These are phyloP conservation scores for Middelhovenomyces tepae DNA, from an alignment of 805 yeast genomes.

Conservation along the genomic window DNA sequence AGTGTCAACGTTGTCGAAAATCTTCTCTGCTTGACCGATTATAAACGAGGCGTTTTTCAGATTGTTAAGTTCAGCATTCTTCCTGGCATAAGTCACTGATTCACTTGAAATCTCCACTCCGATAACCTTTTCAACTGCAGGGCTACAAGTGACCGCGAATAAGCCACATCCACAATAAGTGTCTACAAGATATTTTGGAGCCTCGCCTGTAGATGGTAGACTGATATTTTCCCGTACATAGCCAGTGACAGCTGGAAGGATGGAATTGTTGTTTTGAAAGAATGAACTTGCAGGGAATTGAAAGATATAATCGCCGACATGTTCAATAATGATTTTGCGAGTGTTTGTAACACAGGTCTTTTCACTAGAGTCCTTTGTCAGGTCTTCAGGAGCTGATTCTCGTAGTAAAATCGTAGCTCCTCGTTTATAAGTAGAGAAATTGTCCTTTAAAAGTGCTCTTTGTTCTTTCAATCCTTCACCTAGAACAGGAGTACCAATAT, in stretches of 20 bases:
- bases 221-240: constrained; percentile 70
- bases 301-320: constrained; percentile 56
- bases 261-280: constrained; percentile 91
- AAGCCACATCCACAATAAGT: constrained; percentile 96
- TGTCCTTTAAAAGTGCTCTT: constrained; percentile 44
- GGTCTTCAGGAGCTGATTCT: constrained; percentile 43
- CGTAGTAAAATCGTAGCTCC: constrained; percentile 85
- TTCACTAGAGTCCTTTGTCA: constrained; percentile 30
- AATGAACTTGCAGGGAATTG: constrained; percentile 92
- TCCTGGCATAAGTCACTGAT: constrained; percentile 77
- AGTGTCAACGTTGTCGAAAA: constrained; percentile 56
- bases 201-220: constrained; percentile 30
- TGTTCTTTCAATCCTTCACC: constrained; percentile 68
- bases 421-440: constrained; percentile 45
- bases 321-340: constrained; percentile 72
- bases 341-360: constrained; percentile 74
- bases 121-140: constrained; percentile 70
- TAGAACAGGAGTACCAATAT: constrained; percentile 75
- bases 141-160: constrained; percentile 78
- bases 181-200: constrained; percentile 69
- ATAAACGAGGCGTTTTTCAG: constrained; percentile 74
- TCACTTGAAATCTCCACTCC: constrained; percentile 95
- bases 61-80: constrained; percentile 69
- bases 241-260: constrained; percentile 70
- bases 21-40: constrained; percentile 86